These are phyloP conservation scores for Solanum virginianum DNA, from an alignment of 257 asterid species.

Conservation along the genomic window DNA sequence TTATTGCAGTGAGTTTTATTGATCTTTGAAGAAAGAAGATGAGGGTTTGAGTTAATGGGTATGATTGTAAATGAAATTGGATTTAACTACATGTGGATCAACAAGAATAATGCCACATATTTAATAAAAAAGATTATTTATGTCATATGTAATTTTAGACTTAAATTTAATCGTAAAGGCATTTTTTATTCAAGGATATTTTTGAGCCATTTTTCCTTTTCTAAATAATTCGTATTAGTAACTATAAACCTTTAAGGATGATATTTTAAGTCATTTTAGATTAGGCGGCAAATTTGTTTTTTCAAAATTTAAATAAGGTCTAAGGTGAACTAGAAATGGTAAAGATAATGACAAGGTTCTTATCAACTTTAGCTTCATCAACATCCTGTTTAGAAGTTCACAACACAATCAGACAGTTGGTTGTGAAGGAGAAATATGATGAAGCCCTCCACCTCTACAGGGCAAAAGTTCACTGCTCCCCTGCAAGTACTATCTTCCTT, in stretches of 20 bases:
- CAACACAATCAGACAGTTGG: slow-evolving; percentile 20
- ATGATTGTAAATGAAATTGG: no score
- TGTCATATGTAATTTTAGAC: no score
- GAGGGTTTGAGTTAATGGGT: no score
- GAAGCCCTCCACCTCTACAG: slow-evolving; percentile 36
- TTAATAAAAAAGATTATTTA: no score
- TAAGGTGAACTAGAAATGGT: not conserved
- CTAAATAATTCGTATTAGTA: not conserved
- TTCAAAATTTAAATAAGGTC: not conserved
- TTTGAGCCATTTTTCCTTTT: no score
- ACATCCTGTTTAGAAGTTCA: slow-evolving; percentile 6
- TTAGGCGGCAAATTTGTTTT: not conserved
- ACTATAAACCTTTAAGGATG: not conserved
- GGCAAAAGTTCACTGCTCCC: slow-evolving; percentile 30
- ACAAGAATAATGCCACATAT: no score
- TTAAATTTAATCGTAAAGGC: no score
- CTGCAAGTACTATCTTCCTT: slow-evolving; percentile 26
- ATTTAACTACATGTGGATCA: no score
- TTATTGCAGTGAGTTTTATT: no score
- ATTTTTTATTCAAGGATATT: no score
- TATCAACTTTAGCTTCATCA: slow-evolving; percentile 19
- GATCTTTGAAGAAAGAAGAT: no score
- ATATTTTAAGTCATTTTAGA: not conserved
- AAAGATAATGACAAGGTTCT: slow-evolving; percentile 13
- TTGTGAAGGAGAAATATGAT: slow-evolving; percentile 20